Evolutionary conservation across 2,329 filamentous ascomycete species (phyloP).

Genomic region (Esteya vermicola): DNA sequence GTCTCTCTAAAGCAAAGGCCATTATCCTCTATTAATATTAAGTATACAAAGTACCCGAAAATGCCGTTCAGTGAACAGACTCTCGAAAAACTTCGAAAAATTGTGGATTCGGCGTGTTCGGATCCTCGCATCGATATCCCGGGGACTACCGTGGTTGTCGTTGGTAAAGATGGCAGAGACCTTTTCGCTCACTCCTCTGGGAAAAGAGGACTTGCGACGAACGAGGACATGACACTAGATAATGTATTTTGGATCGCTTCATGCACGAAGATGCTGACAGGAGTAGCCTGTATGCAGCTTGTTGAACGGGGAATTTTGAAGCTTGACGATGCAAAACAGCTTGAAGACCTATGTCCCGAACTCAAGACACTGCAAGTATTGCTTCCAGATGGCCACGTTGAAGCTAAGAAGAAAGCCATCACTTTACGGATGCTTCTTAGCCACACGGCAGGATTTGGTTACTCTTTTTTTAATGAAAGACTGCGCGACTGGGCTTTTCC

Average conservation of each 20-base stretch:
- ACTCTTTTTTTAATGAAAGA: conserved; percentile 37
- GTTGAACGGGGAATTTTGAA: conserved; percentile 34
- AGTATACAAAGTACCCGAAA: too few relatives aligned
- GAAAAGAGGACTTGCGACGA: conserved; percentile 24
- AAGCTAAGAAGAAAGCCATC: conserved; percentile 31
- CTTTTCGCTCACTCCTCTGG: conserved; percentile 34
- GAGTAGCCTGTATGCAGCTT: conserved; percentile 40
- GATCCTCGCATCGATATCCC: conserved; percentile 26
- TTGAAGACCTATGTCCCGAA: conserved; percentile 34
- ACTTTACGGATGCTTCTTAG: conserved; percentile 43
- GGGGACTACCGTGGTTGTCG: conserved; percentile 28
- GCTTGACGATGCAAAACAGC: conserved; percentile 31
- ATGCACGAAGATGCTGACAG: conserved; percentile 41
- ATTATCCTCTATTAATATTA: too few relatives aligned
- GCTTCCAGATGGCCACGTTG: conserved; percentile 20
- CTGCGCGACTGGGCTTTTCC: conserved; percentile 33
- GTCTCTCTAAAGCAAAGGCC: too few relatives aligned
- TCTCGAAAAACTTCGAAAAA: conserved; percentile 11
- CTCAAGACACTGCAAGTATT: conserved; percentile 32
- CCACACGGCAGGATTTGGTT: conserved; percentile 43
- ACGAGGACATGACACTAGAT: conserved; percentile 43
- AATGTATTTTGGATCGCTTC: conserved; percentile 46
- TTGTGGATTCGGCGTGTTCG: conserved; percentile 22
- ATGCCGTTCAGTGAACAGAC: conserved; percentile 12
- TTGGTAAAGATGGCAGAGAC: conserved; percentile 32